A percentile compares a stretch with the other conserved stretches of the same genome.
These are phyloP conservation scores for Juglanconis juglandina DNA, from an alignment of 2,329 filamentous ascomycete genomes.

Conservation along the genomic window DNA sequence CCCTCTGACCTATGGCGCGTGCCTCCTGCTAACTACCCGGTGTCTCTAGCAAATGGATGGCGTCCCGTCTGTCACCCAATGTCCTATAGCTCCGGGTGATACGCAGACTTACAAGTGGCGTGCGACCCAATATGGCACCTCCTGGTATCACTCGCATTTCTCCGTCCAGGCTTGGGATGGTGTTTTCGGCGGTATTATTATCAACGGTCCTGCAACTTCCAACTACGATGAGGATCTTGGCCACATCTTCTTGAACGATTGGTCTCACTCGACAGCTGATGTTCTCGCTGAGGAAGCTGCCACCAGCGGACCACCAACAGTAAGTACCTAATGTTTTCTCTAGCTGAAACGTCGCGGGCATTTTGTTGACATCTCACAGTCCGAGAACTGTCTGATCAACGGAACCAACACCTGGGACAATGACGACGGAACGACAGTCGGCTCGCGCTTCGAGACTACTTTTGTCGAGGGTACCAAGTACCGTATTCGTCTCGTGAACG, in stretches of 20 bases:
- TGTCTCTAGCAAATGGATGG: slow-evolving; percentile 46
- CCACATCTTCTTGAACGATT: slow-evolving; percentile 55
- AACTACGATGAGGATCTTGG: slow-evolving; percentile 65
- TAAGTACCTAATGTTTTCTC: not conserved
- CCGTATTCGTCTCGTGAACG: slow-evolving; percentile 1
- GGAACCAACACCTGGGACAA: slow-evolving; percentile 12
- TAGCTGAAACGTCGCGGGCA: not conserved
- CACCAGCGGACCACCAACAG: not conserved
- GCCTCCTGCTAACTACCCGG: slow-evolving; percentile 17
- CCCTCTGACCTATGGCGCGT: slow-evolving; percentile 5
- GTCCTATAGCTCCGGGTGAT: slow-evolving; percentile 48
- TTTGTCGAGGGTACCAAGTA: not conserved
- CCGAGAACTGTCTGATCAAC: slow-evolving; percentile 11
- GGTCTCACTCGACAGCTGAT: slow-evolving; percentile 42
- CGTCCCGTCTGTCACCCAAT: slow-evolving; percentile 47
- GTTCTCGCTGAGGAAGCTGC: not conserved
- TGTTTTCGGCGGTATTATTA: slow-evolving; percentile 57
- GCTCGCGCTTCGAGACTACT: slow-evolving; percentile 1
- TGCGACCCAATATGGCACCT: slow-evolving; percentile 38
- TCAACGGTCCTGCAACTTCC: slow-evolving; percentile 56
- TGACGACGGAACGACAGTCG: not conserved
- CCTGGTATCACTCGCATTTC: slow-evolving; percentile 40
- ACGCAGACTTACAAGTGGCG: slow-evolving; percentile 58
- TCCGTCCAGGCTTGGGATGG: slow-evolving; percentile 53
- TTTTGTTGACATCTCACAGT: not conserved